A percentile compares a stretch with the other conserved stretches of the same genome.
Conservation (phyloP, 768 basidiomycete genomes). For the Gloeopeniophorella convolvens region DNA sequence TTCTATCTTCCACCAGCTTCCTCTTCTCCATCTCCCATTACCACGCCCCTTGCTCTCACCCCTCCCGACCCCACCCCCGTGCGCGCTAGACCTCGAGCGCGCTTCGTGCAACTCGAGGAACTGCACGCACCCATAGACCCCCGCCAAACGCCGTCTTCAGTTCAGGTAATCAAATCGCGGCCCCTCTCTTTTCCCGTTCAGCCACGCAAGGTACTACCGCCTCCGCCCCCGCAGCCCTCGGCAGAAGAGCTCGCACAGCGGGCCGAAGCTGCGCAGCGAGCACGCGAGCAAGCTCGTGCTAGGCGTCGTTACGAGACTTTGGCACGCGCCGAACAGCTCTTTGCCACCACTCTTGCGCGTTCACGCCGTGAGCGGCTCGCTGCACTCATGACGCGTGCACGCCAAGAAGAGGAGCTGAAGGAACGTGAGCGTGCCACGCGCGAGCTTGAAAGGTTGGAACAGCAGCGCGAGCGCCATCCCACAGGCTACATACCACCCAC, state of each 20-base stretch:
- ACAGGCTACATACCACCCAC: neutral
- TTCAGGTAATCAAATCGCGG: neutral
- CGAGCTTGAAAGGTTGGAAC: conserved; percentile 10
- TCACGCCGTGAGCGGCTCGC: conserved; percentile 14
- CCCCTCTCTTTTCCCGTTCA: conserved; percentile 3
- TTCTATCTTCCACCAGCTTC: conserved; percentile 6
- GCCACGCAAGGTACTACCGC: neutral
- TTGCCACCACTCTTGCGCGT: conserved; percentile 12
- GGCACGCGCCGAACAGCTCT: conserved; percentile 12
- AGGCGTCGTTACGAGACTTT: conserved; percentile 12
- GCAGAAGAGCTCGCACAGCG: neutral
- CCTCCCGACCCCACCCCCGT: conserved; percentile 16
- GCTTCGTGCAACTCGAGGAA: conserved; percentile 1
- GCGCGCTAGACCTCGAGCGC: neutral
- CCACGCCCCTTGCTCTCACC: conserved; percentile 9
- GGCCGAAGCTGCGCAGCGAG: neutral
- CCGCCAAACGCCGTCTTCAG: neutral
- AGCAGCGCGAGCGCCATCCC: conserved; percentile 3
- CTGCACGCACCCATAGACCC: conserved; percentile 15
- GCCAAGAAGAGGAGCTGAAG: conserved; percentile 6
- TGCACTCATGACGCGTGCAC: conserved; percentile 5
- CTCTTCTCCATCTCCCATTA: conserved; percentile 9
- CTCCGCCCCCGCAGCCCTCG: neutral
- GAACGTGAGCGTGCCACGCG: conserved; percentile 8
- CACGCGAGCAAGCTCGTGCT: conserved; percentile 8